Base-by-base conservation (phyloP, 441 rosid genomes). In the Omphalea diandra region DNA sequence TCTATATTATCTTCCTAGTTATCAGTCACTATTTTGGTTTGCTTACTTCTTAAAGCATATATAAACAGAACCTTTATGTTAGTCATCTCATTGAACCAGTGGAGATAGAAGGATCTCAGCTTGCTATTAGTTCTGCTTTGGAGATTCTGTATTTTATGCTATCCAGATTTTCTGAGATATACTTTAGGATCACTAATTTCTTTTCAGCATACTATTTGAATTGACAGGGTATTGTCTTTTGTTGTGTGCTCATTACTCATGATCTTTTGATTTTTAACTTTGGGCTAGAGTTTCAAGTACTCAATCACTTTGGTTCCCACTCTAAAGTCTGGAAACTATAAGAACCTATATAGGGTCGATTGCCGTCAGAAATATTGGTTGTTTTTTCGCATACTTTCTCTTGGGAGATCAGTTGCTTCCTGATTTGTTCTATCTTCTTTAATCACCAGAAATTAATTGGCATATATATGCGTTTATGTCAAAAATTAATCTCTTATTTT, bases 91-190 rank as follows among this genome's bases (percentile, higher is more conserved):
- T 88, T 77, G 95, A 87, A 79, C 82, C 80, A 74, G 58, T 69
- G 56, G 99, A 95, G 78, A 87, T 89, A 77, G 97, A 93, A 83
- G 99, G 95, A 77, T 81, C 88, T 82, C 89, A 88, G 77, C 91
- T 72, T 76, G 88, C 98, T 66, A 83, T 95, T 74, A 75, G 73
- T 69, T 88, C 95, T 81, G 89, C 83, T 77, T 84, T 95, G 77
- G 94, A 90, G 69, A 77, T 86, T 74, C 74, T 91, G 35, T 73
- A 77, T 73, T 62, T 59, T 73, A 81, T 85, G 82, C 90, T 93
- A 67, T 83, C 89, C 76, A 85, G 82, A 64, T 82, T 78, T 65
- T 84, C 90, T 7, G 86, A 86, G 97, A 98, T 90, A 77, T 65
- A 68, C 69, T 43, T 52, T 20, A 38, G 32, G 60, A 65, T 70